phyloP scores from a whole-genome alignment of 805 yeast genomes.

The Lipomyces spencermartinsiae region DNA sequence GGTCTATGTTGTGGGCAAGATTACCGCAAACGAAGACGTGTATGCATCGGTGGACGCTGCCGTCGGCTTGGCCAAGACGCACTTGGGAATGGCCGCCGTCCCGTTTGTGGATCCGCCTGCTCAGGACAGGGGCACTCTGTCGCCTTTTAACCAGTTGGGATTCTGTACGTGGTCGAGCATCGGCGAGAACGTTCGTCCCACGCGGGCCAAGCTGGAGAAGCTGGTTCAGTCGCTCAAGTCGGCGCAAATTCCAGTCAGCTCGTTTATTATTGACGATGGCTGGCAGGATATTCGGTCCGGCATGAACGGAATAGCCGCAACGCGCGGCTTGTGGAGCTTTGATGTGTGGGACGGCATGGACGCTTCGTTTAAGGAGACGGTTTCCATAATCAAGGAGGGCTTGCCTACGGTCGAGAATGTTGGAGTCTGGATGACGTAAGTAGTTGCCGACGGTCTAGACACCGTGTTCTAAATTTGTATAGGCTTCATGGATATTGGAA shows the following conservation, averaged over 20 bases:
- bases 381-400: conserved; percentile 3
- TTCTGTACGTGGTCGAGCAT: conserved; percentile 17
- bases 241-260: conserved; percentile 11
- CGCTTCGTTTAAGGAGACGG: conserved; percentile 6
- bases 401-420: conserved; percentile 8
- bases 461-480: no score
- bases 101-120: background rate
- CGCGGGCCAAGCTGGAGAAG: background rate
- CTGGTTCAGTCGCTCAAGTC: conserved; percentile 1
- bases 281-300: conserved; percentile 15
- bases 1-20: conserved; percentile 5
- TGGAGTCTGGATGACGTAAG: no score
- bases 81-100: conserved; percentile 1
- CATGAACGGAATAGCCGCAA: background rate
- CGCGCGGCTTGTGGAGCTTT: conserved; percentile 11
- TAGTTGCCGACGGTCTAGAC: no score
- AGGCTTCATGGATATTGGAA: no score
- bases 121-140: conserved; percentile 2
- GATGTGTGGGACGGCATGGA: conserved; percentile 14
- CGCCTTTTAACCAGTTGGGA: conserved; percentile 9
- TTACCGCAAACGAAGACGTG: conserved; percentile 4
- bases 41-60: conserved; percentile 9
- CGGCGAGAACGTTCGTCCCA: conserved; percentile 12
- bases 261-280: conserved; percentile 13
- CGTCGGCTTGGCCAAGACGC: conserved; percentile 6